These are phyloP conservation scores for Boletus pseudo-olivaceus DNA, from an alignment of 768 basidiomycete genomes.

Conservation along the genomic window DNA sequence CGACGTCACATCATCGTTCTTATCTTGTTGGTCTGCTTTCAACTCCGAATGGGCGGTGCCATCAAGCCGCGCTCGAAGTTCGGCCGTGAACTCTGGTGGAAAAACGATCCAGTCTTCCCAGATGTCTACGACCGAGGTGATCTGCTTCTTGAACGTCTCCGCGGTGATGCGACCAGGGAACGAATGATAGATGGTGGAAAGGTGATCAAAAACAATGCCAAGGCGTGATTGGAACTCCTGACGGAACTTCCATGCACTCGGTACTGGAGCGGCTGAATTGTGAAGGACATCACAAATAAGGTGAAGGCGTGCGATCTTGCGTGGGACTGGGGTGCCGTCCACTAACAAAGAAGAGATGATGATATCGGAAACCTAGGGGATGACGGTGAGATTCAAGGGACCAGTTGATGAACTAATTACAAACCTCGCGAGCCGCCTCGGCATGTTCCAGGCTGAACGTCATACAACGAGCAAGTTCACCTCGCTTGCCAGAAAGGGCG, in stretches of 20 bases:
- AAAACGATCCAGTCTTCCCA: slow-evolving; percentile 99
- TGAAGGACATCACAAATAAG: slow-evolving; percentile 97
- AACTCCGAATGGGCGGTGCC: slow-evolving; percentile 41
- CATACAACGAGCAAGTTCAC: slow-evolving; percentile 94
- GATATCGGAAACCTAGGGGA: slow-evolving; percentile 75
- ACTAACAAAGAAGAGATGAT: slow-evolving; percentile 86
- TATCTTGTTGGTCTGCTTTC: slow-evolving; percentile 26
- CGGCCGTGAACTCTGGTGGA: slow-evolving; percentile 76
- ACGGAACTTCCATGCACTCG: slow-evolving; percentile 97
- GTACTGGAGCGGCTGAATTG: slow-evolving; percentile 90
- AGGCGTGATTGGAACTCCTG: slow-evolving; percentile 90
- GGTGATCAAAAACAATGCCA: slow-evolving; percentile 93
- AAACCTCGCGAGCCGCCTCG: slow-evolving; percentile 90
- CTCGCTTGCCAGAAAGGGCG: slow-evolving; percentile 77
- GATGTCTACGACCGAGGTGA: slow-evolving; percentile 83
- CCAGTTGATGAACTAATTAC: slow-evolving; percentile 3
- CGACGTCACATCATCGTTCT: slow-evolving; percentile 8
- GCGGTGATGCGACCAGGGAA: slow-evolving; percentile 96
- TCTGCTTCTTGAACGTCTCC: slow-evolving; percentile 93
- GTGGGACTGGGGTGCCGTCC: slow-evolving; percentile 93
- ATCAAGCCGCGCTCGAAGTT: slow-evolving; percentile 72
- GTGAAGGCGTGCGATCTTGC: slow-evolving; percentile 92
- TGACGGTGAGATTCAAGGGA: slow-evolving; percentile 1
- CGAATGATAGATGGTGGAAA: slow-evolving; percentile 90
- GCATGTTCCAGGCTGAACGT: slow-evolving; percentile 96